phyloP scores from a whole-genome alignment of 2,329 filamentous ascomycete genomes.

The Xylariales sp. region DNA sequence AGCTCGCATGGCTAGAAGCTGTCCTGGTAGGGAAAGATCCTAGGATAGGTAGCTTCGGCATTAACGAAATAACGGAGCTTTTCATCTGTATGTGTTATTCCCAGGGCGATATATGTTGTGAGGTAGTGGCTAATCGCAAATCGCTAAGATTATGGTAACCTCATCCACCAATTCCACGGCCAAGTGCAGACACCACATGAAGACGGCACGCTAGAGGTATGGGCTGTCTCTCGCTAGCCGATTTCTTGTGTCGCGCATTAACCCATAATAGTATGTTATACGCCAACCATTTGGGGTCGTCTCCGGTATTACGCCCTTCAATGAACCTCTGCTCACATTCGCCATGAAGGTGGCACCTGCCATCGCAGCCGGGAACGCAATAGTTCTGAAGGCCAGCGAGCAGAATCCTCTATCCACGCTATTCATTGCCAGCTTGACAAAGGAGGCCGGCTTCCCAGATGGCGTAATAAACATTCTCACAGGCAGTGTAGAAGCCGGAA shows the following conservation, averaged over 20 bases:
- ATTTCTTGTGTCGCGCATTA: neutral
- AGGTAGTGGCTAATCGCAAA: neutral
- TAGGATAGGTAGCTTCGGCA: constrained; percentile 26
- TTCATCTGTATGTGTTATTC: constrained; percentile 31
- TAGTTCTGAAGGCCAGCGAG: constrained; percentile 73
- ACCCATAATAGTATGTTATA: constrained; percentile 35
- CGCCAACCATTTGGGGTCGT: constrained; percentile 82
- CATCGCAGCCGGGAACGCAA: constrained; percentile 71
- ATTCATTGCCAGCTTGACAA: constrained; percentile 73
- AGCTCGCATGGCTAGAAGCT: constrained; percentile 34
- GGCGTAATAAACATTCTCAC: constrained; percentile 62
- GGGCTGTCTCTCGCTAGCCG: neutral
- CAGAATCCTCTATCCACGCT: constrained; percentile 73
- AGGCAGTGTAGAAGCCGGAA: constrained; percentile 74
- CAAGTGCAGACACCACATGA: constrained; percentile 34
- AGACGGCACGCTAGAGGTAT: constrained; percentile 34
- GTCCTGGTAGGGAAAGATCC: constrained; percentile 35
- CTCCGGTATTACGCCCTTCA: constrained; percentile 83
- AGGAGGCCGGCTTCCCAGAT: constrained; percentile 79
- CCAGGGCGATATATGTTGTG: neutral
- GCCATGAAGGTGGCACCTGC: constrained; percentile 81
- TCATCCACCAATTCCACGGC: constrained; percentile 37
- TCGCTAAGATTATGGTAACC: constrained; percentile 32
- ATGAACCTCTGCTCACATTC: constrained; percentile 81
- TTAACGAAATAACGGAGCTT: constrained; percentile 31